Evolutionary conservation across 306 rosid species (phyloP).

Genomic region (Luffa aegyptiaca): DNA sequence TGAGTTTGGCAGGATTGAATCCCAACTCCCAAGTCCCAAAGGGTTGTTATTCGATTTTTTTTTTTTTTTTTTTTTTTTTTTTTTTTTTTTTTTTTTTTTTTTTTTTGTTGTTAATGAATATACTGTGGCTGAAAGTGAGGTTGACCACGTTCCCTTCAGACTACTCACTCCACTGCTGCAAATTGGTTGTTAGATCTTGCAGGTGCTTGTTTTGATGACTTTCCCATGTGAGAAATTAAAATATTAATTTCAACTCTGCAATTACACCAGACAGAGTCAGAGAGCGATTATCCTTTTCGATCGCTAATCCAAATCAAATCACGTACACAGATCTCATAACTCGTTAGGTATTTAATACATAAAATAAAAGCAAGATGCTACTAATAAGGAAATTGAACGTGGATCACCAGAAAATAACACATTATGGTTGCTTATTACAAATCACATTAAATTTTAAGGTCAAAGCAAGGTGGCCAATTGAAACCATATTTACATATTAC

Average conservation of each 20-base stretch:
- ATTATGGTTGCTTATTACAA: not conserved
- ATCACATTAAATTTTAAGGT: not conserved
- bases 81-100: not conserved
- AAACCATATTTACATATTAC: not conserved
- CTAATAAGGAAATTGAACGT: slow-evolving; percentile 1
- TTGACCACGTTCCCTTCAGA: not conserved
- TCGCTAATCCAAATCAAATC: not conserved
- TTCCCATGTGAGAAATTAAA: not conserved
- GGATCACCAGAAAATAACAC: slow-evolving; percentile 11
- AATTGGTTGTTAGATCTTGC: not conserved
- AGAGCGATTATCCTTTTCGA: not conserved
- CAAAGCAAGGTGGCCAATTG: slow-evolving; percentile 20
- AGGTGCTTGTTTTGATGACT: not conserved
- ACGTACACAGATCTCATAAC: not conserved
- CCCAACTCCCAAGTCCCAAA: not conserved
- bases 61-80: too few relatives aligned
- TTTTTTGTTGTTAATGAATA: not conserved
- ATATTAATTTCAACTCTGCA: not conserved
- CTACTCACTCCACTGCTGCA: not conserved
- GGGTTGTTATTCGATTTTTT: too few relatives aligned
- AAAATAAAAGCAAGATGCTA: not conserved
- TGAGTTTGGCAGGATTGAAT: not conserved
- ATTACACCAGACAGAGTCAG: not conserved
- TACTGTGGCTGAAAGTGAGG: not conserved
- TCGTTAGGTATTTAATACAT: not conserved